Evolutionary conservation across 306 rosid genomes (phyloP).

Genomic region (Leucaena leucocephala): DNA sequence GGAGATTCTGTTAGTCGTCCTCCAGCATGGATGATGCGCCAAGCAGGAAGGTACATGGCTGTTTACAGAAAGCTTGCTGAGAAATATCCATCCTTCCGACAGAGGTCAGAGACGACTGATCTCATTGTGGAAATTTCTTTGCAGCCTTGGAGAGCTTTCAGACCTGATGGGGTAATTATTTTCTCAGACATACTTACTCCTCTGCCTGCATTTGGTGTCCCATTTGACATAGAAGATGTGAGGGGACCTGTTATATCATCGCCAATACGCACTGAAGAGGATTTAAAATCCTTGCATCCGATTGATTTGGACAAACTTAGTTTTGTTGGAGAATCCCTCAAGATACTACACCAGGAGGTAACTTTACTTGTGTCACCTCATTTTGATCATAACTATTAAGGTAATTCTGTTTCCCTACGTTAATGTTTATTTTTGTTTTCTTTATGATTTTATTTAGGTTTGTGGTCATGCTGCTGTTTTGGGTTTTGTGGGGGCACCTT

Average conservation of each 20-base stretch:
- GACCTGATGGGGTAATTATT: constrained; percentile 94
- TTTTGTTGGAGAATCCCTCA: constrained; percentile 87
- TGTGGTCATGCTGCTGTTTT: constrained; percentile 83
- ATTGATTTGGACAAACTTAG: constrained; percentile 79
- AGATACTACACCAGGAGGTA: constrained; percentile 78
- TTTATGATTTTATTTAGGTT: constrained; percentile 55
- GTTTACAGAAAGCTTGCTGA: constrained; percentile 94
- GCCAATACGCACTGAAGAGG: constrained; percentile 84
- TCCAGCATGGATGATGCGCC: constrained; percentile 99
- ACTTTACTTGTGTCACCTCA: constrained; percentile 21
- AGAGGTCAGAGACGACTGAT: constrained; percentile 97
- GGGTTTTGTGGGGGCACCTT: constrained; percentile 99
- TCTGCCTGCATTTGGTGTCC: constrained; percentile 91
- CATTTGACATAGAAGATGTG: constrained; percentile 91
- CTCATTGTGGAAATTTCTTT: constrained; percentile 98
- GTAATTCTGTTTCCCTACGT: constrained; percentile 4
- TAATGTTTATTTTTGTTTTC: not conserved
- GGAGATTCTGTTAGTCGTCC: constrained; percentile 91
- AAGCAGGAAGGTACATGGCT: constrained; percentile 99
- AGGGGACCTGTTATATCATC: constrained; percentile 93
- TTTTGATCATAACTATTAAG: constrained; percentile 21
- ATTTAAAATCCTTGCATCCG: constrained; percentile 73
- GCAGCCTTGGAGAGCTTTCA: constrained; percentile 99
- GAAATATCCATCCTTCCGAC: constrained; percentile 93
- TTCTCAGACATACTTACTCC: constrained; percentile 98